Evolutionary conservation across 2,329 filamentous ascomycete species (phyloP).

Genomic region (Sphaerulina vaccinii): DNA sequence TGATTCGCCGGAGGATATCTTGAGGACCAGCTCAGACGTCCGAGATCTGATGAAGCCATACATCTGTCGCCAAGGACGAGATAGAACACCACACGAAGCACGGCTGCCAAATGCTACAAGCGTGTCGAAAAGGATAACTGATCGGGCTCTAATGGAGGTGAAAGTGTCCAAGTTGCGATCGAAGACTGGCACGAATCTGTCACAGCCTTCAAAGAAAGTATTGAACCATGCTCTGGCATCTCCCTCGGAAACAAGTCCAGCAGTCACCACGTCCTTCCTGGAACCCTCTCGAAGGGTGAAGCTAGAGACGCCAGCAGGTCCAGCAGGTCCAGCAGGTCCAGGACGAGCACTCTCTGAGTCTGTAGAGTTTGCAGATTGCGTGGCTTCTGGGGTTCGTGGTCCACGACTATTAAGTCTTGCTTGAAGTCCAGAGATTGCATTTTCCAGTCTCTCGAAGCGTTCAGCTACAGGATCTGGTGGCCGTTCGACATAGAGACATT

Average conservation of each 20-base stretch:
- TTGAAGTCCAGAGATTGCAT: conserved; percentile 6
- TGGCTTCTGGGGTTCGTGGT: not conserved
- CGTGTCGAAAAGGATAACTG: conserved; percentile 52
- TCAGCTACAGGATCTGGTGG: not conserved
- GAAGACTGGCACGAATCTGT: conserved; percentile 53
- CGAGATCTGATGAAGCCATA: conserved; percentile 39
- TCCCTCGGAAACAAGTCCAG: conserved; percentile 3
- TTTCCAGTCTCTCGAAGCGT: conserved; percentile 10
- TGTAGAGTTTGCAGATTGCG: not conserved
- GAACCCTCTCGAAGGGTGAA: conserved; percentile 10
- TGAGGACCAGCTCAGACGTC: conserved; percentile 46
- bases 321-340: not conserved
- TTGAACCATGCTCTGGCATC: conserved; percentile 15
- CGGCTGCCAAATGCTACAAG: conserved; percentile 55
- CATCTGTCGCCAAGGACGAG: conserved; percentile 39
- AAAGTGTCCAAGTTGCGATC: conserved; percentile 49
- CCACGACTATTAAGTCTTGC: not conserved
- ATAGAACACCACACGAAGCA: conserved; percentile 45
- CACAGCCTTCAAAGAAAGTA: conserved; percentile 32
- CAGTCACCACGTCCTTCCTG: conserved; percentile 1
- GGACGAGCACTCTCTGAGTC: not conserved
- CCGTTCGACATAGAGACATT: conserved; percentile 4
- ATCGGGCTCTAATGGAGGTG: conserved; percentile 47
- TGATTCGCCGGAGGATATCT: conserved; percentile 42
- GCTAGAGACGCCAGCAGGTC: not conserved